phyloP scores from a whole-genome alignment of 2,329 filamentous ascomycete genomes.

The Blumeria hordei region DNA sequence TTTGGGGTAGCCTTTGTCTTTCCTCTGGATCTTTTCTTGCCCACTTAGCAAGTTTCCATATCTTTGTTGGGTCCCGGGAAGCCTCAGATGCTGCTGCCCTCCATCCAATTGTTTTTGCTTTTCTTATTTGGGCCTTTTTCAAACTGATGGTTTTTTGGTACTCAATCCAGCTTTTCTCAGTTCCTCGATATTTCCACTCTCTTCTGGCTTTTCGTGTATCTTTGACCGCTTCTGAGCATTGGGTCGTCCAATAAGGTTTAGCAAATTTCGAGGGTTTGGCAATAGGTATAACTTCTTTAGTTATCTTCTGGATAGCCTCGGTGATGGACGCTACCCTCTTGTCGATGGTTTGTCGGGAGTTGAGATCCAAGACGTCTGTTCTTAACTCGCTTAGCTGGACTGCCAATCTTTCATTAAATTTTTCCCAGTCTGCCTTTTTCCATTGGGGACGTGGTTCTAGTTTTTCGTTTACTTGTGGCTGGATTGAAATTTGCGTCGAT shows the following conservation, averaged over 20 bases:
- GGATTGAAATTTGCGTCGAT: too few relatives aligned
- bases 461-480: too few relatives aligned
- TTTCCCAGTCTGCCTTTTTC: background rate
- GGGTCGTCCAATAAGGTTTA: too few relatives aligned
- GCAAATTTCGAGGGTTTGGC: background rate
- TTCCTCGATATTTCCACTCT: background rate
- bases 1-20: too few relatives aligned
- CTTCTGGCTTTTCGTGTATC: background rate
- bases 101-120: too few relatives aligned
- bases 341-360: background rate
- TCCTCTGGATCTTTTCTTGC: too few relatives aligned
- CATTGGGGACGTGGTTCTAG: background rate
- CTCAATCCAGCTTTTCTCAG: background rate
- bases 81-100: too few relatives aligned
- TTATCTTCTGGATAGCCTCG: too few relatives aligned
- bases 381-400: background rate
- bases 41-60: too few relatives aligned
- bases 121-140: too few relatives aligned
- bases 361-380: background rate
- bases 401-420: background rate
- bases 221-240: background rate
- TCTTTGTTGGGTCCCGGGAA: too few relatives aligned
- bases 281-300: too few relatives aligned
- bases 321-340: background rate
- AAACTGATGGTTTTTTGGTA: constrained; percentile 1